Evolutionary conservation across 768 basidiomycete genomes (phyloP).

Genomic region (Candolleomyces aberdarensis): DNA sequence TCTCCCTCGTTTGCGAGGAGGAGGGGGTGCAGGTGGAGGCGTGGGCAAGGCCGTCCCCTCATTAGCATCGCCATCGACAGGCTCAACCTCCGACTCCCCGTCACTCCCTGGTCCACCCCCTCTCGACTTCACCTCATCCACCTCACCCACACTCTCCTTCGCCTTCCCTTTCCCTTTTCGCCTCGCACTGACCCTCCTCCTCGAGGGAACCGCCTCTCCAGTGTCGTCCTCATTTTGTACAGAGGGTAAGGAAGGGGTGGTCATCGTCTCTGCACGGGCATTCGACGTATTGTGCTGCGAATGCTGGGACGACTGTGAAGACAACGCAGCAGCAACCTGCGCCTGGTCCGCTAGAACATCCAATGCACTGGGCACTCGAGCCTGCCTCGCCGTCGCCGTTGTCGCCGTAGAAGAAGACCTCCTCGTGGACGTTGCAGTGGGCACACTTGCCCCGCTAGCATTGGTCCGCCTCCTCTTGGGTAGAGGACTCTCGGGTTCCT

Average conservation of each 20-base stretch:
- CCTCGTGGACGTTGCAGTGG: not conserved
- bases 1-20: not conserved
- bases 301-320: constrained; percentile 26
- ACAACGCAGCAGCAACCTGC: constrained; percentile 40
- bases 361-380: constrained; percentile 50
- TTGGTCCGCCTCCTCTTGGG: not conserved
- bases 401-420: constrained; percentile 1
- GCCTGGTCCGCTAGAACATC: constrained; percentile 78
- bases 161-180: constrained; percentile 13
- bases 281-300: constrained; percentile 2
- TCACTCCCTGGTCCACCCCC: not conserved
- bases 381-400: constrained; percentile 13
- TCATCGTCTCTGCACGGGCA: constrained; percentile 10
- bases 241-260: not conserved
- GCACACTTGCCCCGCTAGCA: constrained; percentile 3
- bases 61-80: not conserved
- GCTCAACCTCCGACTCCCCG: not conserved
- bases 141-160: not conserved
- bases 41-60: too few species aligned
- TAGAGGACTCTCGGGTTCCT: constrained; percentile 2
- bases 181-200: constrained; percentile 2
- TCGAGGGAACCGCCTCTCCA: constrained; percentile 2
- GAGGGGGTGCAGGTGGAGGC: not conserved
- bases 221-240: not conserved
- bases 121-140: not conserved